Evolutionary conservation across 2,329 filamentous ascomycete species (phyloP).

Genomic region (Pseudogymnoascus sp.): DNA sequence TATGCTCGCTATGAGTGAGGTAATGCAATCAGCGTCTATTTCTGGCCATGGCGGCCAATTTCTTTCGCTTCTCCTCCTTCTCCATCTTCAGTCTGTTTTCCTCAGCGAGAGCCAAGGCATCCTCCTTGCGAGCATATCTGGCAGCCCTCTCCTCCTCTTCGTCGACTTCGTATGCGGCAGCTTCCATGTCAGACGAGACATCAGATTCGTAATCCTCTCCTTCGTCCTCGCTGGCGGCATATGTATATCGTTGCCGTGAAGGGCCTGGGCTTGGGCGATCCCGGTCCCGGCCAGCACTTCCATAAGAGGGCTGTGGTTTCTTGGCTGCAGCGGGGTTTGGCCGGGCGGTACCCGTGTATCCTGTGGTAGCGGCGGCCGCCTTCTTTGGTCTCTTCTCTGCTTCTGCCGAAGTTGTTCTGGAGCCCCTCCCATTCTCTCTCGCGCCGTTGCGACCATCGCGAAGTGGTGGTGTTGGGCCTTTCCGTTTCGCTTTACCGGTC

Average conservation of each 20-base stretch:
- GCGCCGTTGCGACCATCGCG: constrained; percentile 16
- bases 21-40: constrained; percentile 15
- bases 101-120: constrained; percentile 55
- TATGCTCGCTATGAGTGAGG: constrained; percentile 2
- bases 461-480: constrained; percentile 12
- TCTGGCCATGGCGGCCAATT: constrained; percentile 27
- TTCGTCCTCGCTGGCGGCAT: constrained; percentile 45
- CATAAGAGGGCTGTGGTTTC: constrained; percentile 15
- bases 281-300: constrained; percentile 15
- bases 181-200: constrained; percentile 71
- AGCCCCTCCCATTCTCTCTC: constrained; percentile 21
- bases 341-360: constrained; percentile 58
- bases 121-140: constrained; percentile 57
- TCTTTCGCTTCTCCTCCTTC: constrained; percentile 45
- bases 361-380: constrained; percentile 53
- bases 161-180: constrained; percentile 66
- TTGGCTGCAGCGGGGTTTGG: constrained; percentile 42
- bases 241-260: constrained; percentile 31
- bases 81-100: constrained; percentile 55
- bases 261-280: constrained; percentile 25
- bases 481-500: constrained; percentile 20
- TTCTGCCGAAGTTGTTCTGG: constrained; percentile 23
- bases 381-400: constrained; percentile 55
- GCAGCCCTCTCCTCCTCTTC: constrained; percentile 61
- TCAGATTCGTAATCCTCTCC: constrained; percentile 60